Conservation (phyloP, 129 eudicot species). For the Dittrichia graveolens region DNA sequence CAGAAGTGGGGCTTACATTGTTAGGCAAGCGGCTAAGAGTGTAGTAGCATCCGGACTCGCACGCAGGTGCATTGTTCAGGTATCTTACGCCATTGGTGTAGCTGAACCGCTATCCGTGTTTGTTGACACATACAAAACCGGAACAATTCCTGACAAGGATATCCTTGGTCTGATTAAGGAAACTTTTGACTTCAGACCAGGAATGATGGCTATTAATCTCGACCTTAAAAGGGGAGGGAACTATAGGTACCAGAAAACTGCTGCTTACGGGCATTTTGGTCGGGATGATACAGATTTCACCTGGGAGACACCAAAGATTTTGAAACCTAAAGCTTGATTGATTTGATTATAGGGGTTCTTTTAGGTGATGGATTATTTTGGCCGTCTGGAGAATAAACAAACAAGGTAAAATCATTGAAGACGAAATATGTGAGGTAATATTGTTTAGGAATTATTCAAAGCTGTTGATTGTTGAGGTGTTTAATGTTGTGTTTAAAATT, state of each 20-base stretch:
- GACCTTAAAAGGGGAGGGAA: conserved; percentile 73
- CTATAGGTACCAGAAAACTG: conserved; percentile 75
- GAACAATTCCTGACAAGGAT: conserved; percentile 65
- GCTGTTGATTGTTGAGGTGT: conserved; percentile 19
- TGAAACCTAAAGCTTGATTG: conserved; percentile 59
- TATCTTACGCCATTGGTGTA: conserved; percentile 75
- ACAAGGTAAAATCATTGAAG: conserved; percentile 13
- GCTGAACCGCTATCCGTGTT: conserved; percentile 75
- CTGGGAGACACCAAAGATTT: conserved; percentile 70
- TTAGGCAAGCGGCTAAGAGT: conserved; percentile 75
- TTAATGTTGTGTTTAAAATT: conserved; percentile 28
- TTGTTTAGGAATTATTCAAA: conserved; percentile 1
- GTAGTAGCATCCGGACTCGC: conserved; percentile 73
- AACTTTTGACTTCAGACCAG: conserved; percentile 71
- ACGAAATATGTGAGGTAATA: neutral
- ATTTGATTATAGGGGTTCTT: neutral
- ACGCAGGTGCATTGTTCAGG: conserved; percentile 72
- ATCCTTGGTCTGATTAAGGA: conserved; percentile 69
- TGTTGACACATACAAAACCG: conserved; percentile 71
- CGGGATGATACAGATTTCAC: conserved; percentile 78
- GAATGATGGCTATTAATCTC: conserved; percentile 72
- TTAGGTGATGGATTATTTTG: neutral
- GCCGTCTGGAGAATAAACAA: conserved; percentile 31
- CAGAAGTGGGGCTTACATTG: conserved; percentile 76
- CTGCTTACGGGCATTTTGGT: conserved; percentile 82